Base-by-base conservation (phyloP, 2,329 filamentous ascomycete genomes). In the Claviceps sp. region DNA sequence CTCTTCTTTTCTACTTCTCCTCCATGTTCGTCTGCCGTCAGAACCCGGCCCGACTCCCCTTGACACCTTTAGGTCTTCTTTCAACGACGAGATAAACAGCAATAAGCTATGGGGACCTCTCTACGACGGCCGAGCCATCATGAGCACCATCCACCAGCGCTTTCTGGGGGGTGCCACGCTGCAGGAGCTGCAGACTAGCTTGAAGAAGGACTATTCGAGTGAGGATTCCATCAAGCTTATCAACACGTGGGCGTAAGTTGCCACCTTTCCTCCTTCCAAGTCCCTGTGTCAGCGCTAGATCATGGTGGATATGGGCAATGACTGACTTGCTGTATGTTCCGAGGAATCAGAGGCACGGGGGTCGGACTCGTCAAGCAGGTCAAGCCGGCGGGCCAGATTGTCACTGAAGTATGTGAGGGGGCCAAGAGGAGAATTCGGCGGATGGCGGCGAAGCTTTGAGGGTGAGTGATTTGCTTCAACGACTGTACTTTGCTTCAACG, bases 71-170 rank as follows among this genome's bases (percentile, higher is more conserved):
- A 67, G 65, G 41, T 69, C 71, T 0, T 61, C 65, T 0, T 71
- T 73, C 54, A 67, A 74, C 55, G 72, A 74, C 52, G 60, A 67
- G 30, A 61, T 74, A 54, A 65, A 61, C 50, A 63, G 66, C 22
- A 66, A 54, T 26, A 54, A 56, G 6, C 59, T 73, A 20, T 74
- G 72, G 72, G 68, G 70, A 2, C 56, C 58, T 4, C 59, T 67
- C 1, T 74, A 73, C 54, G 72, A 74, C 40, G 72, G 72, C 0
- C 64, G 72, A n/a, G 68, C 67, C 22, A 63, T 74, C 47, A 58
- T 68, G 9, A 62, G 63, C 1, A 61, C 67, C 8, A 65, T 71
- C 3, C 72, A 72, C 43, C 58, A 64, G 18, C 69, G 69, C 53
- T 70, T 70, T 50, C 53, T 65, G 0, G 62, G 59, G 0, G 72